Evolutionary conservation across 495 filamentous ascomycete genomes (phyloP).

Genomic region (Tuber indicum): DNA sequence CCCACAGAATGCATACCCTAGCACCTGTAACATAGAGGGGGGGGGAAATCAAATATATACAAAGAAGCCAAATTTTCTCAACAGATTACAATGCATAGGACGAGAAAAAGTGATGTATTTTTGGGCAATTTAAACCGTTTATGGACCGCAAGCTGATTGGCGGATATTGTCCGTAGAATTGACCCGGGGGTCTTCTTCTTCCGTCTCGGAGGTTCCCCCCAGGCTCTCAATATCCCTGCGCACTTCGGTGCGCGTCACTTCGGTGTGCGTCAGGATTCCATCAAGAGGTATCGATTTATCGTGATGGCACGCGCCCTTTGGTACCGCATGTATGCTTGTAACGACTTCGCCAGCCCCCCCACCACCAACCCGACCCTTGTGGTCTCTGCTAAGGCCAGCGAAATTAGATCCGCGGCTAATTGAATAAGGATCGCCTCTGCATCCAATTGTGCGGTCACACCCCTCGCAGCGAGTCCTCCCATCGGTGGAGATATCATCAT

Average conservation of each 20-base stretch:
- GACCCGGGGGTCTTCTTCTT: slow-evolving; percentile 12
- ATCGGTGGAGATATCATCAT: slow-evolving; percentile 17
- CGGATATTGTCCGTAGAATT: slow-evolving; percentile 30
- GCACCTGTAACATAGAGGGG: not conserved
- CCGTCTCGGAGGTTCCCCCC: slow-evolving; percentile 20
- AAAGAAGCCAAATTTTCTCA: not conserved
- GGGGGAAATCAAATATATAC: not conserved
- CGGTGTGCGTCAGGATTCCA: slow-evolving; percentile 33
- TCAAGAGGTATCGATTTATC: slow-evolving; percentile 29
- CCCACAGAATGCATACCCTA: not conserved
- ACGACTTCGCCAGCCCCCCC: slow-evolving; percentile 25
- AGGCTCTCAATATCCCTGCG: slow-evolving; percentile 37
- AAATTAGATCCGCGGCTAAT: slow-evolving; percentile 26
- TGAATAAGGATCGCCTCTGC: slow-evolving; percentile 18
- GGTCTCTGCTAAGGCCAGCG: slow-evolving; percentile 13
- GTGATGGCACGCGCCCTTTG: slow-evolving; percentile 10
- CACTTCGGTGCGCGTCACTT: slow-evolving; percentile 35
- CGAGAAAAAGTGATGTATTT: not conserved
- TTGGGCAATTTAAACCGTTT: not conserved
- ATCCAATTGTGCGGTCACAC: slow-evolving; percentile 25
- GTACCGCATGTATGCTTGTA: slow-evolving; percentile 27
- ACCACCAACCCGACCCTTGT: slow-evolving; percentile 8
- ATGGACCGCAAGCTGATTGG: not conserved
- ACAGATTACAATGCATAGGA: not conserved
- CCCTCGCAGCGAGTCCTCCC: slow-evolving; percentile 17